Percentiles rank a stretch among this genome's conserved stretches.
phyloP scores from a whole-genome alignment of 768 basidiomycete genomes.

The Tephrocybe sp. region DNA sequence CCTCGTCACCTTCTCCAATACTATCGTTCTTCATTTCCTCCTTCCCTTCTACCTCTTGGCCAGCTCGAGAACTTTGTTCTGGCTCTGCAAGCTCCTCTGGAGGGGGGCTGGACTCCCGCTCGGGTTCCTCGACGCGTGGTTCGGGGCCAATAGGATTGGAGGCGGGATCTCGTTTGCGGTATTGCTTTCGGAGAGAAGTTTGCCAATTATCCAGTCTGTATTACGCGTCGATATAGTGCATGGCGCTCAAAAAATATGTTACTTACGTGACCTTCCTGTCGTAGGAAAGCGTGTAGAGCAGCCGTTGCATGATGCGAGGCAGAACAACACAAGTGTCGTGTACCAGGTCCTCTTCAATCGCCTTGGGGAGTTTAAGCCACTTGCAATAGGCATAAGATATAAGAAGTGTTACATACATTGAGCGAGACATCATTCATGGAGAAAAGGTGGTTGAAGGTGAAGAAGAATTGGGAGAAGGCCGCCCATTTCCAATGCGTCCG shows the following conservation, averaged over 20 bases:
- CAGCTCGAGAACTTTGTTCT: not conserved
- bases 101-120: constrained; percentile 22
- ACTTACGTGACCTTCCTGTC: constrained; percentile 62
- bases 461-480: constrained; percentile 87
- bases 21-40: constrained; percentile 2
- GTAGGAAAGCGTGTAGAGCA: constrained; percentile 74
- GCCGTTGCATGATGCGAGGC: constrained; percentile 71
- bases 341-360: constrained; percentile 76
- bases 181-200: constrained; percentile 72
- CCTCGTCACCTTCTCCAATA: constrained; percentile 12
- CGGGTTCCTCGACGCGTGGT: constrained; percentile 31
- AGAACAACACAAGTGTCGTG: constrained; percentile 58
- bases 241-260: not conserved
- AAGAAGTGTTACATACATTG: constrained; percentile 40
- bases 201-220: constrained; percentile 78
- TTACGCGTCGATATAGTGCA: constrained; percentile 18
- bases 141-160: constrained; percentile 74
- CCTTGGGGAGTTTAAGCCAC: constrained; percentile 40
- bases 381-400: constrained; percentile 3
- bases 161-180: constrained; percentile 67
- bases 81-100: constrained; percentile 24
- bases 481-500: constrained; percentile 93
- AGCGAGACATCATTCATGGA: constrained; percentile 70
- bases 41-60: not conserved
- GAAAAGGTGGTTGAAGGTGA: constrained; percentile 76